phyloP scores from a whole-genome alignment of 2,329 filamentous ascomycete genomes.

The Pseudogymnoascus sp. region DNA sequence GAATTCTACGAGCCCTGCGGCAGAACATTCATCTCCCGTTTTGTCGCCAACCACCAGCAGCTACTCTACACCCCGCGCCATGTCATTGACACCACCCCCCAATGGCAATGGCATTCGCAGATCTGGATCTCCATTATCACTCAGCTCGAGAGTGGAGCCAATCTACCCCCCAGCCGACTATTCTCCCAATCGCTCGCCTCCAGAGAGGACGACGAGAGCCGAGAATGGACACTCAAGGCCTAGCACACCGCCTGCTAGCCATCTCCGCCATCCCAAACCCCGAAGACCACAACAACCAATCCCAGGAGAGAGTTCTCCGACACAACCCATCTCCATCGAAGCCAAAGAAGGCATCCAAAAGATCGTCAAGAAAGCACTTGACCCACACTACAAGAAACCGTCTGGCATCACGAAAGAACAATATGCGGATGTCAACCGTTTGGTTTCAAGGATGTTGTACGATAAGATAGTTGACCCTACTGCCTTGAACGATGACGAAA shows the following conservation, averaged over 20 bases:
- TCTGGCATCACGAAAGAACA: conserved; percentile 77
- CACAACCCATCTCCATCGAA: conserved; percentile 61
- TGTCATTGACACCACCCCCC: conserved; percentile 62
- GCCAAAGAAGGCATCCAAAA: conserved; percentile 83
- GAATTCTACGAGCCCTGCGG: conserved; percentile 25
- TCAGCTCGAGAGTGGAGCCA: conserved; percentile 65
- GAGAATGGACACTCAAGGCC: conserved; percentile 23
- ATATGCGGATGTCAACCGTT: conserved; percentile 86
- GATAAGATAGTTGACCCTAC: conserved; percentile 40
- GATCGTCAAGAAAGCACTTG: conserved; percentile 75
- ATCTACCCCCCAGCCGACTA: conserved; percentile 68
- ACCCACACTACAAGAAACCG: conserved; percentile 67
- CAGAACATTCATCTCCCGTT: conserved; percentile 52
- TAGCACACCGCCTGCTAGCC: conserved; percentile 14
- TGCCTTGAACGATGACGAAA: conserved; percentile 55
- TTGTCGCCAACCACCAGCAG: conserved; percentile 57
- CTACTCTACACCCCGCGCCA: conserved; percentile 56
- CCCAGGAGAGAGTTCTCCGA: conserved; percentile 54
- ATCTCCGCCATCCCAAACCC: conserved; percentile 23
- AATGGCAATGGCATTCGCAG: conserved; percentile 48
- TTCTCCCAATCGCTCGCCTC: conserved; percentile 51
- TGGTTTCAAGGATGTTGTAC: conserved; percentile 82
- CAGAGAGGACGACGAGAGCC: conserved; percentile 18
- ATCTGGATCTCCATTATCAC: conserved; percentile 56
- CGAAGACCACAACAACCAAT: conserved; percentile 20